These are phyloP conservation scores for Monosporascus sp. DNA, from an alignment of 2,329 filamentous ascomycete species.

Conservation along the genomic window DNA sequence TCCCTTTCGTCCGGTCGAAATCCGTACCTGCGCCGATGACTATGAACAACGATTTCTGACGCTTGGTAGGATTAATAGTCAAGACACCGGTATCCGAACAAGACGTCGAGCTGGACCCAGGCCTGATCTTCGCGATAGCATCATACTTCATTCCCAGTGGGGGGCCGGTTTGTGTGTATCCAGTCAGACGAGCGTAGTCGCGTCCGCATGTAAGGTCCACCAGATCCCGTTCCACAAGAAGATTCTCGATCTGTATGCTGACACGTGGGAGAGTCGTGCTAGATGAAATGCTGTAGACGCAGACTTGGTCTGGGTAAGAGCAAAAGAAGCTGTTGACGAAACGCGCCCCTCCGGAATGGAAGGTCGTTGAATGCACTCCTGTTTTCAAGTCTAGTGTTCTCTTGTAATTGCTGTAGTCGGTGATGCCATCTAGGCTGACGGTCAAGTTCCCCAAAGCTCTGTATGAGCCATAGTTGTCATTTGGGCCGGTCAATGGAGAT, in stretches of 20 bases:
- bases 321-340: constrained; percentile 38
- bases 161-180: constrained; percentile 33
- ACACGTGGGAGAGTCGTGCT: constrained; percentile 32
- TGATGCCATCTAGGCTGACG: constrained; percentile 30
- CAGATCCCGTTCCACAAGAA: constrained; percentile 24
- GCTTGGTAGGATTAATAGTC: constrained; percentile 18
- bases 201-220: constrained; percentile 28
- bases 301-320: constrained; percentile 35
- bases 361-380: constrained; percentile 33
- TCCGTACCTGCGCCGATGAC: constrained; percentile 43
- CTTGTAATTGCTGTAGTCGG: constrained; percentile 29
- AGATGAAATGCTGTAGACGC: constrained; percentile 20
- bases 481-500: constrained; percentile 32
- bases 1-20: constrained; percentile 47
- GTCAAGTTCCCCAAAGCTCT: constrained; percentile 43
- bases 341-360: constrained; percentile 26
- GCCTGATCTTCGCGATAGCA: constrained; percentile 28
- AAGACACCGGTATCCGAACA: constrained; percentile 21
- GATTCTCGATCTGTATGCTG: constrained; percentile 37
- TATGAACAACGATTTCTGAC: constrained; percentile 28
- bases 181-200: constrained; percentile 26
- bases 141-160: constrained; percentile 41
- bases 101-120: constrained; percentile 6
- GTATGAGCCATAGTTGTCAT: constrained; percentile 40
- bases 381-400: constrained; percentile 38